Percentiles rank a stretch among this genome's conserved stretches.
These are phyloP conservation scores for Glomus cerebriforme DNA, from an alignment of 192 early-diverging fungal genomes.

Conservation along the genomic window DNA sequence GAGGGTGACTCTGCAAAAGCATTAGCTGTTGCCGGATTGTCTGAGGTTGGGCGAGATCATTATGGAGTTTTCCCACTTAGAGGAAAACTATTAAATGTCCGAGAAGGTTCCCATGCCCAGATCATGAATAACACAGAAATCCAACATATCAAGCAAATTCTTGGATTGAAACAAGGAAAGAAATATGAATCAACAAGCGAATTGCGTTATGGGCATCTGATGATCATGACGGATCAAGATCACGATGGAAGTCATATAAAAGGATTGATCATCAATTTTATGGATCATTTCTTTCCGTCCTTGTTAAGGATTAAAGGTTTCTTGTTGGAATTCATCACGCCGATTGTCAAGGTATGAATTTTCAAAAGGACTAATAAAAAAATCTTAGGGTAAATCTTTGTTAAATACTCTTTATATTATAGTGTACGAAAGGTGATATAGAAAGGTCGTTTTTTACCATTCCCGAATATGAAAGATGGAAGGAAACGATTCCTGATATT, in stretches of 20 bases:
- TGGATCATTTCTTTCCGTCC: slow-evolving; percentile 93
- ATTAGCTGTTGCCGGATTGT: slow-evolving; percentile 81
- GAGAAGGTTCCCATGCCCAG: slow-evolving; percentile 72
- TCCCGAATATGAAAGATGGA: slow-evolving; percentile 92
- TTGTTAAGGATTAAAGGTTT: slow-evolving; percentile 89
- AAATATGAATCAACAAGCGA: slow-evolving; percentile 71
- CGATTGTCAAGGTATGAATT: no score
- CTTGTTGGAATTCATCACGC: slow-evolving; percentile 94
- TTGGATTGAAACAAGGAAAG: slow-evolving; percentile 88
- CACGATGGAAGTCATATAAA: slow-evolving; percentile 97
- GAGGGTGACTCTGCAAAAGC: slow-evolving; percentile 97
- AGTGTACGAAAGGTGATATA: neutral
- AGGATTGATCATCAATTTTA: slow-evolving; percentile 93
- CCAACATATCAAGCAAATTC: slow-evolving; percentile 85
- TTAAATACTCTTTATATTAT: no score
- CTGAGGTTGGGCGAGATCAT: slow-evolving; percentile 84
- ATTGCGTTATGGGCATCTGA: slow-evolving; percentile 91
- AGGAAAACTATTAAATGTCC: slow-evolving; percentile 96
- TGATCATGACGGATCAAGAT: slow-evolving; percentile 99
- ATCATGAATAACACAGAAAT: slow-evolving; percentile 91
- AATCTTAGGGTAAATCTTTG: no score
- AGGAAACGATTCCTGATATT: slow-evolving; percentile 59
- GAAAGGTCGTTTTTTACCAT: slow-evolving; percentile 83
- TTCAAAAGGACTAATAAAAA: no score
- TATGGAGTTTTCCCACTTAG: slow-evolving; percentile 96